Base-by-base conservation (phyloP, 768 basidiomycete species). In the Pulveroboletus sp. region DNA sequence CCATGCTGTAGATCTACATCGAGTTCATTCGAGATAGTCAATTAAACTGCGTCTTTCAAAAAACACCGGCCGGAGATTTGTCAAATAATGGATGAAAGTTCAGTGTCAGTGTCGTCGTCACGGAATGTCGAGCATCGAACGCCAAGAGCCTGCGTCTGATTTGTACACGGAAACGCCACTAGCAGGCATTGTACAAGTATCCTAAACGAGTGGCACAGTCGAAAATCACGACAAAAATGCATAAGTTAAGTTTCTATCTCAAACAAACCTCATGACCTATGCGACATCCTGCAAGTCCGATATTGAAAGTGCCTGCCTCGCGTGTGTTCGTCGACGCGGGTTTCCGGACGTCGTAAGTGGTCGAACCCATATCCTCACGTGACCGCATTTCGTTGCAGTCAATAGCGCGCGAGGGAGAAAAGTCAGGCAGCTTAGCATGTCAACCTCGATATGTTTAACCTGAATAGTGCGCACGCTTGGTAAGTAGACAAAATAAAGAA, bases 321-420 rank as follows among this genome's bases (percentile, higher is more conserved):
- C 57, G 38, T 69, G 63, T 20, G 57, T 52, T 45, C 66, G 59
- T 29, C 67, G 59, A 36, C 58, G 66, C 6, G 55, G 23, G 34
- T 53, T 59, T 6, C 53, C 57, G 24, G 54, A 49, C 3, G 69
- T 68, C 3, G 78, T 78, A 34, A 91, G 75, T 16, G 89, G 89
- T 19, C 88, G 75, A 25, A 91, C 78, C 90, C 92, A 98, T 45
- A 93, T 73, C 65, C 85, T 91, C 58, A 95, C 78, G 46, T 82
- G 75, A 0, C 92, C 92, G 2, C 69, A 69, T 59, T 88, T 87
- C 3, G 84, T 85, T n/a, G 84, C 78, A 0, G 92, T 94, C 24
- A 95, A 65, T 19, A 99, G 68, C 20, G 79, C 82, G 2, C 84
- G 81, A 2, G 87, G 84, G n/a, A 91, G 75, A 68, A 95, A 91